These are phyloP conservation scores for Echinosophora koreensis DNA, from an alignment of 306 rosid genomes.

Conservation along the genomic window DNA sequence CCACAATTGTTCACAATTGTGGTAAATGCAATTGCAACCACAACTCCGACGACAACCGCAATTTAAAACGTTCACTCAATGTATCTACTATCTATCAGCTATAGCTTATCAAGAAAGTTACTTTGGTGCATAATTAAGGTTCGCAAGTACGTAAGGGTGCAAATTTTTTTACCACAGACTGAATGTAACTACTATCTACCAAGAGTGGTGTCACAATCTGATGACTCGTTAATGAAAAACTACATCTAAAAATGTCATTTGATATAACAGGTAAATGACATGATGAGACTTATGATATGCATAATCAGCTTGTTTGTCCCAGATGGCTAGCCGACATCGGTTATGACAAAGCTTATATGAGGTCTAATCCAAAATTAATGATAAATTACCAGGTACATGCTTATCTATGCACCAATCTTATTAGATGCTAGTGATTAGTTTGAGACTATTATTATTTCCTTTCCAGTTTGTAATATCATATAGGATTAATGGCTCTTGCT, in stretches of 20 bases:
- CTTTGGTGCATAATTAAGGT: not conserved
- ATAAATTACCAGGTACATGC: not conserved
- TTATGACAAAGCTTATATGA: no score
- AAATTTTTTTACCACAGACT: not conserved
- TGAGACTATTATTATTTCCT: not conserved
- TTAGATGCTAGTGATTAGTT: constrained; percentile 41
- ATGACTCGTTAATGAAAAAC: constrained; percentile 15
- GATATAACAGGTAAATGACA: constrained; percentile 3
- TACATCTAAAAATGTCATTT: not conserved
- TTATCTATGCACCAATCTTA: not conserved
- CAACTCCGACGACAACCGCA: no score
- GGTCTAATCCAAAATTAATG: not conserved
- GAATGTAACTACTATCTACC: not conserved
- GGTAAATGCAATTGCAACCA: no score
- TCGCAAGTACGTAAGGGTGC: constrained; percentile 17
- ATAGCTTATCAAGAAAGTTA: not conserved
- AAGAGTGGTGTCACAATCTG: constrained; percentile 24
- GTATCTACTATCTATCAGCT: not conserved
- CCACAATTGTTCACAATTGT: no score
- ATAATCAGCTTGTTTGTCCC: constrained; percentile 15
- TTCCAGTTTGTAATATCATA: constrained; percentile 24
- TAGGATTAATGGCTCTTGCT: not conserved
- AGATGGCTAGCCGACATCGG: not conserved
- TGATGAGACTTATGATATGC: constrained; percentile 28
- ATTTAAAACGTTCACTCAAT: no score